phyloP scores from a whole-genome alignment of 1,284 basidiomycete genomes.

The Tilletiaria anomala region DNA sequence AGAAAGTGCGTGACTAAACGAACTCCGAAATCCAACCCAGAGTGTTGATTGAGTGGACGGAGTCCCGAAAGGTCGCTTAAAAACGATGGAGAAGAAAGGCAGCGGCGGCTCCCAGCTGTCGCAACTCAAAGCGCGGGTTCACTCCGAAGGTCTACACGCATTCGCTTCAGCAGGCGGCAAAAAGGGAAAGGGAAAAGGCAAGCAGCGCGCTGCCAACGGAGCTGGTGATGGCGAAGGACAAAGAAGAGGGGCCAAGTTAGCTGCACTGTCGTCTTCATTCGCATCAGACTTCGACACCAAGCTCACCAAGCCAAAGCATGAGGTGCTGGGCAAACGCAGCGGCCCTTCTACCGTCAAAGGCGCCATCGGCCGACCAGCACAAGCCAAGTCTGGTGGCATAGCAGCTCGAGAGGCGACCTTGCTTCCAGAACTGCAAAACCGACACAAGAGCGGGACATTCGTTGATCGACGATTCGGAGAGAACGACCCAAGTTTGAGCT shows the following conservation, averaged over 20 bases:
- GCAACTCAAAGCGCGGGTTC: background rate
- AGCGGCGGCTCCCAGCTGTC: background rate
- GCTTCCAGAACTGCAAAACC: slow-evolving; percentile 61
- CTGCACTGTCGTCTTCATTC: no score
- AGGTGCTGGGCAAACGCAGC: slow-evolving; percentile 58
- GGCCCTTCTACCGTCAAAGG: slow-evolving; percentile 57
- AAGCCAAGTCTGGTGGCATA: slow-evolving; percentile 73
- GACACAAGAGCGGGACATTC: slow-evolving; percentile 71
- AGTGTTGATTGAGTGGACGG: no score
- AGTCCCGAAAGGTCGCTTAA: no score
- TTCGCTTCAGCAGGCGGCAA: no score
- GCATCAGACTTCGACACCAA: slow-evolving; percentile 51
- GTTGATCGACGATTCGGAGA: slow-evolving; percentile 93
- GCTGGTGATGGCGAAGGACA: no score
- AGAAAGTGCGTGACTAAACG: no score
- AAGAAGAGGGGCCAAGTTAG: no score
- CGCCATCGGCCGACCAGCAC: slow-evolving; percentile 62
- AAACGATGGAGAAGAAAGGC: background rate
- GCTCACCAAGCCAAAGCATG: slow-evolving; percentile 56
- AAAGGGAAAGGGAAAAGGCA: no score
- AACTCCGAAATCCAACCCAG: no score
- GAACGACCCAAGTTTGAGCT: slow-evolving; percentile 70
- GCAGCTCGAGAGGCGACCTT: slow-evolving; percentile 60
- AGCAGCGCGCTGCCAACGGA: no score
- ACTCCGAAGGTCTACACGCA: background rate